Base-by-base conservation (phyloP, 1,139 yeast species). In the Yamadazyma songkhlaensis region DNA sequence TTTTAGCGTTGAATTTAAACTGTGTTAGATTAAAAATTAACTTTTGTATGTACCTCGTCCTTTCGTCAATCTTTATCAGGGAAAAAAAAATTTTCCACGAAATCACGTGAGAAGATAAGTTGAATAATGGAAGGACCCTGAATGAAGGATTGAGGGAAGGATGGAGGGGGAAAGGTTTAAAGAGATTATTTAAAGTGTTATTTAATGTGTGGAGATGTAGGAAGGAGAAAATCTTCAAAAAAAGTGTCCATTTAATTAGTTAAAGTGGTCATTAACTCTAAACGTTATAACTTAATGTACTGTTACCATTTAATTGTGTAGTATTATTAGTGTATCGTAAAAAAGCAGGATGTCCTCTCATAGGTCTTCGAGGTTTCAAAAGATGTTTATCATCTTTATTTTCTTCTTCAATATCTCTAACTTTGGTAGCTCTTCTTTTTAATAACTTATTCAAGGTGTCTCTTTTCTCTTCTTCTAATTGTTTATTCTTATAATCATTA, bases 381-480 rank as follows among this genome's bases (percentile, higher is more conserved):
- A 51, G 45, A 39, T 45, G 48, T 38, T 52, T 59, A 3, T 49
- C 26, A 3, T 43, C 54, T 10, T 37, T 41, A 5, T 38, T 30
- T 9, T 39, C 47, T 6, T 42, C 44, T n/a, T 37, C 40, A 4
- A 32, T 42, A 20, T 47, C 50, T 27, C 84, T 64, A 0, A 81
- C 76, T 59, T 83, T 80, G 25, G 73, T 74, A 29, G 96, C 96
- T 45, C 96, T 72, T 59, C 92, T 81, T 60, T 87, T 84, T 46
- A 92, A 68, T 42, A 92, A 66, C 55, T 86, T 87, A 58, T 89
- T 90, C 46, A 92, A 71, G 0, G 97, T 90, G 48, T 89, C 97
- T 51, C 83, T 78, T 58, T 92, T 92, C 59, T 92, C 98, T 58
- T 88, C 97, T 54, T 89, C 97, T 29, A 87, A 65, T 45, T 84